These are phyloP conservation scores for Colletotrichum eleusines DNA, from an alignment of 2,329 filamentous ascomycete species.

Conservation along the genomic window DNA sequence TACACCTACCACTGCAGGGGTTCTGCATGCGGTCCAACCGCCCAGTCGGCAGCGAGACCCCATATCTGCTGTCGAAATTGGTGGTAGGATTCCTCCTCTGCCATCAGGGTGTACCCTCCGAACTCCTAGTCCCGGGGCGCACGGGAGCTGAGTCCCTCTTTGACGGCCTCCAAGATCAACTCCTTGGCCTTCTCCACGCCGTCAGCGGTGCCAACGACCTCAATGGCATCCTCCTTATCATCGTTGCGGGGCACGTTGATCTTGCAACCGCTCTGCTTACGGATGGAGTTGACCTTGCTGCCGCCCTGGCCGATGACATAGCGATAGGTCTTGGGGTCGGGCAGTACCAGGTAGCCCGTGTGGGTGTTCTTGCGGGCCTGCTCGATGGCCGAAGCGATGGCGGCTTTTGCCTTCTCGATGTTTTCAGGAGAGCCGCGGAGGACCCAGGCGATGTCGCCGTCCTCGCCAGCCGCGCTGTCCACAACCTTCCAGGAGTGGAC, in stretches of 20 bases:
- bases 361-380: slow-evolving; percentile 77
- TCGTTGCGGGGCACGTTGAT: slow-evolving; percentile 93
- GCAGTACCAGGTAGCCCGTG: slow-evolving; percentile 88
- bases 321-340: slow-evolving; percentile 89
- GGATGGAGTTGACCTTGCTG: slow-evolving; percentile 91
- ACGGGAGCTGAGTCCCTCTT: slow-evolving; percentile 62
- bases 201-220: slow-evolving; percentile 83
- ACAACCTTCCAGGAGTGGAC: slow-evolving; percentile 88
- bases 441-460: slow-evolving; percentile 88
- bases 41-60: slow-evolving; percentile 24
- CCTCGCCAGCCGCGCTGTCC: slow-evolving; percentile 69
- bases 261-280: slow-evolving; percentile 91
- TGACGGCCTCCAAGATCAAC: slow-evolving; percentile 86
- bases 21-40: slow-evolving; percentile 5
- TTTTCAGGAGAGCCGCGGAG: slow-evolving; percentile 83
- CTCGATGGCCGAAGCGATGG: slow-evolving; percentile 78
- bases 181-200: slow-evolving; percentile 90
- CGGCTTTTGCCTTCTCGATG: slow-evolving; percentile 83
- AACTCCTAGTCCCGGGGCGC: slow-evolving; percentile 34
- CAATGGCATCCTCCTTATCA: slow-evolving; percentile 82
- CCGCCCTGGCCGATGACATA: slow-evolving; percentile 91
- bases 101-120: not conserved
- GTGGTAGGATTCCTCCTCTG: not conserved
- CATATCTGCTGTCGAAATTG: slow-evolving; percentile 13
- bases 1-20: slow-evolving; percentile 21